Base-by-base conservation (phyloP, 192 early-diverging fungal species). In the Coemansia sp. region DNA sequence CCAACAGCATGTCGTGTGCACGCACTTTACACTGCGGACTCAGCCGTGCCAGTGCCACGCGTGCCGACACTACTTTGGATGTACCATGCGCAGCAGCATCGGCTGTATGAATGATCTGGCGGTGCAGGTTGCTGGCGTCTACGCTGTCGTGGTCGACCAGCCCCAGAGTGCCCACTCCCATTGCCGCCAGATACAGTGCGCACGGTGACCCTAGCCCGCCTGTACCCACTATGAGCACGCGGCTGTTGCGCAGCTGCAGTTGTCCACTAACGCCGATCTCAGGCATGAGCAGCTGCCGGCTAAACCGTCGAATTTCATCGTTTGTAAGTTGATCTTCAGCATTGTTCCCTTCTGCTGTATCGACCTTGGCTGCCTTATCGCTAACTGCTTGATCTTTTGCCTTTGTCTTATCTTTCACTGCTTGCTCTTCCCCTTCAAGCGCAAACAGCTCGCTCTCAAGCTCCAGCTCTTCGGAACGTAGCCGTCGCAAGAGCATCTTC, bases 191-290 rank as follows among this genome's bases (percentile, higher is more conserved):
- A 65, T 98, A 98, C 26, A 97, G 78, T 3, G 88, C 82, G 32
- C 86, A 90, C 5, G 97, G 92, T 3, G 94, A 85, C 1, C 97
- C 97, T 11, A 98, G 85, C 1, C 97, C 97, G 59, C 97, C 97
- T n/a, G 93, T 89, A 6, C 95, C 95, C 3, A 96, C 93, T 3
- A 98, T 81, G 7, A 97, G 78, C 50, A 95, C 89, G 0, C 86
- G 80, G 18, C 88, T 78, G 59, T 92, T 89, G 13, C 84, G 81
- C 45, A 98, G 73, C 38, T 81, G 84, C 47, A 90, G 66, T 74
- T 96, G 94, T 22, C 88, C 96, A 86, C 71, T 54, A 48, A 47
- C 52, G 14, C 74, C 93, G 61, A 94, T 87, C 51, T 88, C 88
- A 0, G 89, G 88, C 18, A 95, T 69, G 29, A 97, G 86, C 24